Evolutionary conservation across 805 yeast genomes (phyloP).

Genomic region (Yamadazyma scolyti): DNA sequence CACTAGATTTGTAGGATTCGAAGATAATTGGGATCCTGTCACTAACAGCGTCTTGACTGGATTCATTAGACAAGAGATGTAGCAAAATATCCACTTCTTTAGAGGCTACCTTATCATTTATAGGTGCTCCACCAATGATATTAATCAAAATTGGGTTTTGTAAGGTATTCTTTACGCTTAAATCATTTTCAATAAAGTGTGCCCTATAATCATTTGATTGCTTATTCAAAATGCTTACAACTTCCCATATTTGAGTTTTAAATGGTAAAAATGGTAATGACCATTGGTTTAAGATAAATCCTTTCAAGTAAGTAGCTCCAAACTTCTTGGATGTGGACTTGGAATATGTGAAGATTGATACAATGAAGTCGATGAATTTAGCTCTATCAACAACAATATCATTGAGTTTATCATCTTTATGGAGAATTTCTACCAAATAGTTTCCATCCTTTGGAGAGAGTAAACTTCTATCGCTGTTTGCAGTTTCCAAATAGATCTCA

Average conservation of each 20-base stretch:
- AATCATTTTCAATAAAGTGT: constrained; percentile 28
- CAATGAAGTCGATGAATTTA: constrained; percentile 20
- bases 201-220: constrained; percentile 26
- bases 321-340: constrained; percentile 47
- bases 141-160: constrained; percentile 46
- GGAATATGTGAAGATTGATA: constrained; percentile 38
- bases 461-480: constrained; percentile 47
- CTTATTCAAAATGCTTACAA: constrained; percentile 15
- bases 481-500: constrained; percentile 53
- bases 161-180: constrained; percentile 37
- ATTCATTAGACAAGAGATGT: constrained; percentile 40
- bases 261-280: constrained; percentile 34
- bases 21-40: constrained; percentile 55
- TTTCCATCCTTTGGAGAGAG: constrained; percentile 64
- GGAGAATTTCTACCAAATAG: constrained; percentile 12
- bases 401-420: constrained; percentile 15
- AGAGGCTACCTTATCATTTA: constrained; percentile 49
- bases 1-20: constrained; percentile 47
- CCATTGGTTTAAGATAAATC: constrained; percentile 72
- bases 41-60: constrained; percentile 42
- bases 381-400: constrained; percentile 28
- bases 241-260: constrained; percentile 44
- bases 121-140: constrained; percentile 45
- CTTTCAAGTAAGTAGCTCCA: constrained; percentile 50
- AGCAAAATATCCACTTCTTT: constrained; percentile 61